phyloP scores from a whole-genome alignment of 2,329 filamentous ascomycete species.

The Ascomycota sp. region DNA sequence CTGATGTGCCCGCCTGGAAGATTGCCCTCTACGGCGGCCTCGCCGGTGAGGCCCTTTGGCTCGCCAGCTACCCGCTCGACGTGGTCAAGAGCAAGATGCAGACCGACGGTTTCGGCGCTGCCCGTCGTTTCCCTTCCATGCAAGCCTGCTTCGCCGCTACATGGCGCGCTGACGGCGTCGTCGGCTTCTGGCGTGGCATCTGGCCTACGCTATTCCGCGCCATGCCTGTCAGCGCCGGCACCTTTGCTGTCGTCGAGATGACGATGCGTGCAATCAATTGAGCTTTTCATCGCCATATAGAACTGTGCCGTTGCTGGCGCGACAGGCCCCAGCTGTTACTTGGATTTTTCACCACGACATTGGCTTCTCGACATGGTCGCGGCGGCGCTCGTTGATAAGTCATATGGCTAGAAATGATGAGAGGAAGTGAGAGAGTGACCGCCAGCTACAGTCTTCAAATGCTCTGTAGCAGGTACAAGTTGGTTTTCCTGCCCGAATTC shows the following conservation, averaged over 20 bases:
- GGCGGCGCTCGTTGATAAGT: too few species aligned
- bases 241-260: slow-evolving; percentile 67
- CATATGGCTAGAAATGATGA: too few species aligned
- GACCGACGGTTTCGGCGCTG: slow-evolving; percentile 67
- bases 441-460: too few species aligned
- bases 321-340: too few species aligned
- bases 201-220: slow-evolving; percentile 78
- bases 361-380: too few species aligned
- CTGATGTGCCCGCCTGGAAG: slow-evolving; percentile 65
- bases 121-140: slow-evolving; percentile 62
- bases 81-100: slow-evolving; percentile 99
- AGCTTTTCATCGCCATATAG: too few species aligned
- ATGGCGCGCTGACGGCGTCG: slow-evolving; percentile 51
- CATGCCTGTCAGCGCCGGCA: slow-evolving; percentile 95
- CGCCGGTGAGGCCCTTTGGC: slow-evolving; percentile 85
- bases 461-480: too few species aligned
- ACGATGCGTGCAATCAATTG: slow-evolving; percentile 41
- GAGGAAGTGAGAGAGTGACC: too few species aligned
- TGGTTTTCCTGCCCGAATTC: too few species aligned
- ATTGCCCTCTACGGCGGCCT: slow-evolving; percentile 83
- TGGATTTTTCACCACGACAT: too few species aligned
- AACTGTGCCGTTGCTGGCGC: too few species aligned
- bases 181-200: slow-evolving; percentile 90
- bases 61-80: slow-evolving; percentile 86
- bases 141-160: slow-evolving; percentile 75